Base-by-base conservation (phyloP, 108 stramenopile species). In the Skeletonema menzelii region DNA sequence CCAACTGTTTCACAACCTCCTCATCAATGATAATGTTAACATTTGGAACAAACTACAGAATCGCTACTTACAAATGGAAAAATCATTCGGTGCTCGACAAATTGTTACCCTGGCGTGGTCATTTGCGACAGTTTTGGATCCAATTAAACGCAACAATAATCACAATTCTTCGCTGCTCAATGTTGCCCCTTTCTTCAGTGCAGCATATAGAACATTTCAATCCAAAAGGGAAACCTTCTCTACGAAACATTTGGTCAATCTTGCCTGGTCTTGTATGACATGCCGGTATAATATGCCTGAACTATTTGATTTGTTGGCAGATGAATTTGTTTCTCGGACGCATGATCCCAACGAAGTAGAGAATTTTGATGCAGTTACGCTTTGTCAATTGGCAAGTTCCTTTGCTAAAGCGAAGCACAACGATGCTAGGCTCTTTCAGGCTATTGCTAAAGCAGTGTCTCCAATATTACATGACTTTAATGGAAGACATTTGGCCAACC, bases 201-300 rank as follows among this genome's bases (percentile, higher is more conserved):
- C 65, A 2, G 26, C 56, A n/a, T 30, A 35, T 38, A 10, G 8
- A 12, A 63, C 66, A 13, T 67, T 79, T 20, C 13, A 22, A n/a
- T 22, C 19, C 2, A 44, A 44, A 12, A 59, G 20, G 0, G 28
- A 11, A 12, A 58, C 65, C 5, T 80, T 74, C 63, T 37, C 72
- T 19, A 64, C 66, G 0, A 72, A 74, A 14, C 59, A 69, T 40
- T 27, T 80, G 31, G 37, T 65, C 20, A 80, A 73, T 56, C 32
- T 80, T 27, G 68, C 73, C 0, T 80, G 80, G 80, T 69, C 80
- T 14, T 69, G 68, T 30, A 65, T 73, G 68, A 74, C 73, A 7
- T 80, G 80, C 32, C 35, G 58, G 12, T 27, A 46, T 6, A 55
- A 19, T 14, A 55, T 49, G 22, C 65, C 77, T 8, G 27, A 37